These are phyloP conservation scores for Acer yangbiense DNA, from an alignment of 345 rosid genomes.

Conservation along the genomic window DNA sequence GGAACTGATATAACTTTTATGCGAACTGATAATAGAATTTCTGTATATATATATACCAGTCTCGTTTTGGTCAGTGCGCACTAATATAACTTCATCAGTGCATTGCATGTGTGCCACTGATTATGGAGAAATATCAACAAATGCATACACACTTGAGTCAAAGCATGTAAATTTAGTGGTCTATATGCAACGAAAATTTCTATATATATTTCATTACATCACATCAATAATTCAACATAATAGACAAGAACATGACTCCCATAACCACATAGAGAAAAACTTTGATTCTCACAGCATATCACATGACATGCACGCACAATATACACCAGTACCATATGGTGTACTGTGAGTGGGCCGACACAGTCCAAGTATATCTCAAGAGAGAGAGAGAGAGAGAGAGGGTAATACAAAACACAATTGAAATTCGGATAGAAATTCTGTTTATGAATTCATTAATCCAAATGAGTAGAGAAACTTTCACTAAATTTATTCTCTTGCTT, in stretches of 20 bases:
- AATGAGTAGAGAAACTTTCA: not conserved
- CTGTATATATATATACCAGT: no score
- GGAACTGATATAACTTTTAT: no score
- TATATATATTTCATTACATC: no score
- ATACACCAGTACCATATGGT: not conserved
- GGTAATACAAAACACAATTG: not conserved
- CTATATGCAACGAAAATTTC: no score
- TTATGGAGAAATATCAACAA: no score
- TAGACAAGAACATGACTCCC: not conserved
- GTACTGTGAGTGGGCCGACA: not conserved
- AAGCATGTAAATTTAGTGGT: no score
- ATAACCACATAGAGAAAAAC: not conserved
- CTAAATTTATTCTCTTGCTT: not conserved
- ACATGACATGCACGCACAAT: not conserved
- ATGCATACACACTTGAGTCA: no score
- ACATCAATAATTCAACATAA: no score
- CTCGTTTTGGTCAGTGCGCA: no score
- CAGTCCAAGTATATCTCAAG: not conserved
- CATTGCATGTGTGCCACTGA: no score
- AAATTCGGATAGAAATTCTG: not conserved
- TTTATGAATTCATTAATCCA: conserved; percentile 19
- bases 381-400: not conserved
- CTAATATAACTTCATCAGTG: no score
- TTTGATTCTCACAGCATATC: not conserved
- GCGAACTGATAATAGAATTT: no score